A percentile compares a stretch with the other conserved stretches of the same genome.
Evolutionary conservation across 352 stramenopile genomes (phyloP).

Genomic region (Globisporangium uncinulatum): DNA sequence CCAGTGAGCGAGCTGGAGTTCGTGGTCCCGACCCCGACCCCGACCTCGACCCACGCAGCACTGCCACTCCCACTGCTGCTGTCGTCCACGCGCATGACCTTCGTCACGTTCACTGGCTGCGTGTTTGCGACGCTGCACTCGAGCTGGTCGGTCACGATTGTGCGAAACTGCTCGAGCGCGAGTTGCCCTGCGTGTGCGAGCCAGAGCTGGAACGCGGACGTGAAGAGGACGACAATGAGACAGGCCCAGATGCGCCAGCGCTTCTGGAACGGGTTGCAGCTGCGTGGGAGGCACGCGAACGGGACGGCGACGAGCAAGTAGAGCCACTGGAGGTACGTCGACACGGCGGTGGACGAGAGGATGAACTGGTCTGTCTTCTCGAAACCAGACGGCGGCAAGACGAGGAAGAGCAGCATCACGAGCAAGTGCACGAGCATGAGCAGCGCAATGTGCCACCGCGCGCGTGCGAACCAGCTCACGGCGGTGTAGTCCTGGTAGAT

Average conservation of each 20-base stretch:
- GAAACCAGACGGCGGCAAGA: slow-evolving; percentile 54
- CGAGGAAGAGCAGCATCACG: slow-evolving; percentile 59
- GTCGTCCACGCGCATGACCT: not conserved
- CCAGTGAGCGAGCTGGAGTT: slow-evolving; percentile 1
- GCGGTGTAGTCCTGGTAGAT: slow-evolving; percentile 85
- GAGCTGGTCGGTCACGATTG: slow-evolving; percentile 29
- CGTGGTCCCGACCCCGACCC: slow-evolving; percentile 12
- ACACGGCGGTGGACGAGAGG: slow-evolving; percentile 31
- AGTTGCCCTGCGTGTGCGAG: slow-evolving; percentile 51
- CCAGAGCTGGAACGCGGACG: slow-evolving; percentile 74
- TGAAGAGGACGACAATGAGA: slow-evolving; percentile 72
- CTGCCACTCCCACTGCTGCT: slow-evolving; percentile 5
- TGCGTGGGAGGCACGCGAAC: slow-evolving; percentile 63
- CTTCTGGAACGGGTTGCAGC: slow-evolving; percentile 66
- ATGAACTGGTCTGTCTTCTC: slow-evolving; percentile 67
- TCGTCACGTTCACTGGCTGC: not conserved
- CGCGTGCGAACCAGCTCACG: slow-evolving; percentile 74
- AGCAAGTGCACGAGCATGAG: slow-evolving; percentile 71
- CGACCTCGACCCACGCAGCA: slow-evolving; percentile 11
- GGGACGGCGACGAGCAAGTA: slow-evolving; percentile 69
- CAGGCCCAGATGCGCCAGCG: slow-evolving; percentile 73
- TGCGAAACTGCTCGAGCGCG: slow-evolving; percentile 37
- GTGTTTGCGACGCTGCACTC: slow-evolving; percentile 29
- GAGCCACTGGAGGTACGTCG: slow-evolving; percentile 57
- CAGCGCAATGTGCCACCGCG: slow-evolving; percentile 63